Evolutionary conservation across 805 yeast genomes (phyloP), one percentile per base, ranked within the genome.

Genomic region (Wickerhamomyces queroliae): DNA sequence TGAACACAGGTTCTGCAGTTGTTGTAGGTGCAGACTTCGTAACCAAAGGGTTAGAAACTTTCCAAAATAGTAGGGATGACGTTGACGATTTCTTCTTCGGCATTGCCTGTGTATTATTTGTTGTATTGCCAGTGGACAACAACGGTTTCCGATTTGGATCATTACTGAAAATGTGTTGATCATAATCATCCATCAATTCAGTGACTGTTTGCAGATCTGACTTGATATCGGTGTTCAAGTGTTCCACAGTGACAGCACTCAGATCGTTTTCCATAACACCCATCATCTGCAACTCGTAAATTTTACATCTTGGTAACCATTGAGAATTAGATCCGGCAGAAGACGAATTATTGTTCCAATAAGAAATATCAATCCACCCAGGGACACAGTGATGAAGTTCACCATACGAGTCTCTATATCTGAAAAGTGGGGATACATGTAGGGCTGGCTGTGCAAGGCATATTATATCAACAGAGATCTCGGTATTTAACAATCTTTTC

Each of bases 231-330:
- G 50, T 51, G 11, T 66, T 70, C 37, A 89, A 62, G 37, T 81
- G 72, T 15, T 79, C 80, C 10, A 90, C 74, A 8, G 79, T 75
- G 7, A 83, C 75, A 11, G 83, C 77, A 47, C 80, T 78, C 41
- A 80, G 67, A 53, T 93, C 96, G 50, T 86, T 87, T 52, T 91
- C 98, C 82, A 91, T 88, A 7, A 93, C 75, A 0, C 98, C 98
- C 95, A 91, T 91, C 97, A 93, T 93, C 58, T 93, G 98, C 16
- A 93, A 63, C 53, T 91, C 98, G 59, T 93, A 91, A 37, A 93
- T 90, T 52, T 87, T 88, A 60, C 97, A 89, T 26, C 93, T 69
- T 0, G 99, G 97, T n/a, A 83, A 74, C 97, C 98, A 91, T 48
- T 77, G 83, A 24, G 67, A n/a, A n/a, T n/a, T n/a, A n/a, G n/a